Base-by-base conservation (phyloP, 1,284 basidiomycete species). In the Tausonia pullulans region DNA sequence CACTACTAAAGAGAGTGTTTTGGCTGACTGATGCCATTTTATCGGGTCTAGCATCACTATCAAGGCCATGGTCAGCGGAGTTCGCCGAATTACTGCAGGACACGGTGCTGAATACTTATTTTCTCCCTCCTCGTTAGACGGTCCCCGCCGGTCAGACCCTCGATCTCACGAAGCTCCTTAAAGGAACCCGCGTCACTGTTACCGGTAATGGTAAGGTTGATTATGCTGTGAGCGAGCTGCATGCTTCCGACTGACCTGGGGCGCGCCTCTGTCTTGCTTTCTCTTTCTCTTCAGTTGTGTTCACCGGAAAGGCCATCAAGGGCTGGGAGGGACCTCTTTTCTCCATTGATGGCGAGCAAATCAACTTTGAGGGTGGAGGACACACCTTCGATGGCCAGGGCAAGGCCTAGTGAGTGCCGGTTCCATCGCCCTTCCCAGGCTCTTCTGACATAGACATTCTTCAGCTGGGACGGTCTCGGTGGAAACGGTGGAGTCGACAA, bases 331-430 rank as follows among this genome's bases (percentile, higher is more conserved):
- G 68, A 3, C 68, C 68, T 13, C 59, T 67, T 62, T 66, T 69
- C 61, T 60, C 65, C 45, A 69, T 69, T 51, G 64, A 66, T 46
- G 68, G 70, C 5, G 56, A 46, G 13, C 45, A 65, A 46, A 66
- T 70, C 62, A 67, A 63, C 11, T 70, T 67, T 60, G 60, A 69
- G 39, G 70, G 70, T 1, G 66, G 65, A 45, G 67, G 66, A 4
- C 58, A 69, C 62, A 69, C 66, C 40, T 64, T 67, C 45, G 63
- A 69, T 49, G 67, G 70, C 1, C 64, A 69, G 49, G 69, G 68
- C 9, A 51, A 45, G n/a, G 56, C 57, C n/a, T 62, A 65, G 14
- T 70, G 70, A 69, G 70, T 27, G 27, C 27, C 27, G 27, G 27
- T 27, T 27, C 27, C 27, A 27, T 27, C 27, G 27, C 27, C 27